These are phyloP conservation scores for Tylopilus sp. DNA, from an alignment of 1,284 basidiomycete genomes.

Conservation along the genomic window DNA sequence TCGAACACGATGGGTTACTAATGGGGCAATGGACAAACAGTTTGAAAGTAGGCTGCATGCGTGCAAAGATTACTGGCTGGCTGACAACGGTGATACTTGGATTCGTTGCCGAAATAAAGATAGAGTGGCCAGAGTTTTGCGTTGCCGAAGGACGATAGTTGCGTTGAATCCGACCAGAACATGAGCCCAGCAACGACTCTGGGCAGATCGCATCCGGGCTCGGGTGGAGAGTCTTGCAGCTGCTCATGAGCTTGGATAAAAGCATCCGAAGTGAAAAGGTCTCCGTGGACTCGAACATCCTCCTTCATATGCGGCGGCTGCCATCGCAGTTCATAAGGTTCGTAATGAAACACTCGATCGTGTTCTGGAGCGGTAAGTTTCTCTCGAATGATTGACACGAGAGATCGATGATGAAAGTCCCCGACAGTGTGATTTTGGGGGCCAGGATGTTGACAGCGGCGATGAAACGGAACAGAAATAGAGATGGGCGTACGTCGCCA, in stretches of 20 bases:
- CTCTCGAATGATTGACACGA: background rate
- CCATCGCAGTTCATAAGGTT: background rate
- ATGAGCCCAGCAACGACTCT: background rate
- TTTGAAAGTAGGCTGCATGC: conserved; percentile 44
- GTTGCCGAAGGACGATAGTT: conserved; percentile 12
- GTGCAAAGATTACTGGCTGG: conserved; percentile 35
- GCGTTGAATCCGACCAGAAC: conserved; percentile 21
- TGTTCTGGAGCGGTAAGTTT: background rate
- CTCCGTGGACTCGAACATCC: background rate
- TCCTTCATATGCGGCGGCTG: background rate
- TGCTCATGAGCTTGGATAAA: background rate
- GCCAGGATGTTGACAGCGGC: background rate
- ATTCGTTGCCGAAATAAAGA: conserved; percentile 47
- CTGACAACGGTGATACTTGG: conserved; percentile 48
- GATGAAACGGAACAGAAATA: too few species aligned
- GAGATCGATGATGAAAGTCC: background rate
- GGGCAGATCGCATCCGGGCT: conserved; percentile 12
- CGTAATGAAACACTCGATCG: background rate
- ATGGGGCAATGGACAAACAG: too few species aligned
- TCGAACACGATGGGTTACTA: too few species aligned
- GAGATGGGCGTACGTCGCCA: background rate
- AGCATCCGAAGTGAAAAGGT: background rate
- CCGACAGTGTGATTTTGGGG: background rate
- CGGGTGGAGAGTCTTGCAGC: background rate
- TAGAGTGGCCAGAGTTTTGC: conserved; percentile 44